Evolutionary conservation across 371 early-diverging fungal genomes (phyloP).

Genomic region (Choanephora cucurbitarum): DNA sequence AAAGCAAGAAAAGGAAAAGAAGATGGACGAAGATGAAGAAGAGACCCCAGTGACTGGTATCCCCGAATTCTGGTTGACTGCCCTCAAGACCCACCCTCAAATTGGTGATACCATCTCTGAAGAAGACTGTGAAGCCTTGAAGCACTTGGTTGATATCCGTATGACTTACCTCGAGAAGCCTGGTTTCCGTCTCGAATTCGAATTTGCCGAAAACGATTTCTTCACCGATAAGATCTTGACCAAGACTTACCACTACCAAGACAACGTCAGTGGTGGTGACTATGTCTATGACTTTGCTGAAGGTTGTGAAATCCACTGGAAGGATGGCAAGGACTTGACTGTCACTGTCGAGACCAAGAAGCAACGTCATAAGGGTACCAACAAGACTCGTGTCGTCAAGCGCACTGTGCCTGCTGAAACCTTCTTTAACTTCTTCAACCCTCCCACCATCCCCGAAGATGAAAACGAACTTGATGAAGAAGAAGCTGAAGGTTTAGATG

Average conservation of each 20-base stretch:
- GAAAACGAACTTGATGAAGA: conserved; percentile 75
- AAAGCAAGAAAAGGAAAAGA: conserved; percentile 1
- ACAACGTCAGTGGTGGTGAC: conserved; percentile 71
- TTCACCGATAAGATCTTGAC: conserved; percentile 85
- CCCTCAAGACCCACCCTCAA: conserved; percentile 82
- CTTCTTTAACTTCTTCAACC: conserved; percentile 95
- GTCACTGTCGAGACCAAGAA: conserved; percentile 93
- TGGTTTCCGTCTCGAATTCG: conserved; percentile 94
- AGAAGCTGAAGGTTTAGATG: conserved; percentile 76
- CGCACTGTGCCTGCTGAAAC: conserved; percentile 90
- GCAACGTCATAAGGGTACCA: conserved; percentile 97
- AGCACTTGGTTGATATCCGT: conserved; percentile 84
- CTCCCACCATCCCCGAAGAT: conserved; percentile 74
- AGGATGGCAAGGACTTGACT: conserved; percentile 92
- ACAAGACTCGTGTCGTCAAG: conserved; percentile 97
- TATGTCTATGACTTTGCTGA: conserved; percentile 90
- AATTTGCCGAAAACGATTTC: conserved; percentile 84
- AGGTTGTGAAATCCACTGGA: conserved; percentile 91
- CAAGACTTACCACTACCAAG: conserved; percentile 90
- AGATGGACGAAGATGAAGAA: conserved; percentile 35
- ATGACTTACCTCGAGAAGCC: conserved; percentile 79
- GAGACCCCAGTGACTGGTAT: conserved; percentile 53
- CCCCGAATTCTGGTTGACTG: conserved; percentile 94
- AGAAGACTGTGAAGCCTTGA: conserved; percentile 83
- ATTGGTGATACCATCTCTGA: conserved; percentile 85